phyloP scores from a whole-genome alignment of 306 rosid species.

The Rosa rugosa region DNA sequence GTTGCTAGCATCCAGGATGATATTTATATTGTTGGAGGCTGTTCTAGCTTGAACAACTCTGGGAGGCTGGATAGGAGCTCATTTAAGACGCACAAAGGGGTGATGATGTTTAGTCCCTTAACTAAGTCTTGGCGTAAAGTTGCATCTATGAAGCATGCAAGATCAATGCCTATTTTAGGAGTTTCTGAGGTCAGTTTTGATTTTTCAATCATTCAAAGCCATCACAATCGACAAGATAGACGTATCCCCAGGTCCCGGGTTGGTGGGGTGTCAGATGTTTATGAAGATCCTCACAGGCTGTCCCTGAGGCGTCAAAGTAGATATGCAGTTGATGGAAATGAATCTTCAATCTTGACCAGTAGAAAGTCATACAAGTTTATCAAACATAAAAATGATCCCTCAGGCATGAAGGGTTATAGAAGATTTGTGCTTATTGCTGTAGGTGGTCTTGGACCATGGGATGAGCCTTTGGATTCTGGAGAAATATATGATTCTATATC shows the following conservation, averaged over 20 bases:
- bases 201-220: slow-evolving; percentile 53
- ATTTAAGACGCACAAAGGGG: slow-evolving; percentile 94
- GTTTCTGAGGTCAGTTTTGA: slow-evolving; percentile 67
- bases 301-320: slow-evolving; percentile 80
- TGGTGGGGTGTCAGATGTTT: slow-evolving; percentile 85
- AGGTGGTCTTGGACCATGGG: slow-evolving; percentile 97
- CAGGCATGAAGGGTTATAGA: slow-evolving; percentile 50
- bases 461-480: slow-evolving; percentile 92
- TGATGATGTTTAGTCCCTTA: slow-evolving; percentile 75
- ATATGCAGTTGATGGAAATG: slow-evolving; percentile 55
- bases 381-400: slow-evolving; percentile 71
- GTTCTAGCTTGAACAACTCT: slow-evolving; percentile 85
- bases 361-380: slow-evolving; percentile 67
- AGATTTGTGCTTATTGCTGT: slow-evolving; percentile 83
- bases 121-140: slow-evolving; percentile 90
- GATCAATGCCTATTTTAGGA: slow-evolving; percentile 88
- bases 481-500: slow-evolving; percentile 82
- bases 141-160: slow-evolving; percentile 83
- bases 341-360: slow-evolving; percentile 48
- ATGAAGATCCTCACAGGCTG: slow-evolving; percentile 98
- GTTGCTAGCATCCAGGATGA: slow-evolving; percentile 81
- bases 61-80: slow-evolving; percentile 92
- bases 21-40: slow-evolving; percentile 86
- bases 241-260: slow-evolving; percentile 67
- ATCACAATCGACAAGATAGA: slow-evolving; percentile 78